A percentile compares a stretch with the other conserved stretches of the same genome.
Conservation (phyloP, 2,329 filamentous ascomycete species). For the Hypoxylon sp. region DNA sequence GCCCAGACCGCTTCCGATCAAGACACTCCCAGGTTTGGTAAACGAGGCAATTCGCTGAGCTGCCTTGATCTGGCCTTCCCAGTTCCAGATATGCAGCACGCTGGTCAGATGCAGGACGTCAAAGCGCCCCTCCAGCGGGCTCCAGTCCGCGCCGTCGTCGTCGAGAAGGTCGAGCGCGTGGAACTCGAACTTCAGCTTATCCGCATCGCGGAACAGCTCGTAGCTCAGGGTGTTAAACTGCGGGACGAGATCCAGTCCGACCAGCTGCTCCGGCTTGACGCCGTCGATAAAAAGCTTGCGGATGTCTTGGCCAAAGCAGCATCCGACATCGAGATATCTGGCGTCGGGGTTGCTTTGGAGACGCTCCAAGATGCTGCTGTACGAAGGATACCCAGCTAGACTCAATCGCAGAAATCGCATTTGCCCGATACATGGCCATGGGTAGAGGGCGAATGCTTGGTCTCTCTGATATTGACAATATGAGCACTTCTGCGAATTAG, state of each 20-base stretch:
- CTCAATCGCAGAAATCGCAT: conserved; percentile 14
- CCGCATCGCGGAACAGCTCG: conserved; percentile 9
- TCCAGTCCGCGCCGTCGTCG: conserved; percentile 7
- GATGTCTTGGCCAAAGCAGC: conserved; percentile 13
- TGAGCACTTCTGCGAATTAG: background rate
- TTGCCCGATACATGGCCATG: conserved; percentile 12
- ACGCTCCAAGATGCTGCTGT: conserved; percentile 1
- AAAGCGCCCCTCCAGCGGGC: background rate
- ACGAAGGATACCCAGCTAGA: conserved; percentile 8
- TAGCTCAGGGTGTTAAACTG: conserved; percentile 11
- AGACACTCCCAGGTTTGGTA: conserved; percentile 2
- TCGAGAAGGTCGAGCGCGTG: conserved; percentile 4
- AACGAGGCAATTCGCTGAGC: conserved; percentile 10
- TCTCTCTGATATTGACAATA: conserved; percentile 6
- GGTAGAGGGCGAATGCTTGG: conserved; percentile 13
- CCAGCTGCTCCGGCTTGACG: conserved; percentile 3
- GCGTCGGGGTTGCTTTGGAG: conserved; percentile 3
- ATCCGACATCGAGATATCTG: conserved; percentile 8
- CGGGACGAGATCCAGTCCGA: conserved; percentile 5
- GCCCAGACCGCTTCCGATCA: conserved; percentile 5
- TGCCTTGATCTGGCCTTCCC: conserved; percentile 9
- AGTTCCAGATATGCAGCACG: conserved; percentile 11
- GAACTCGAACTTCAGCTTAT: conserved; percentile 8
- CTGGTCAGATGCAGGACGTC: conserved; percentile 7
- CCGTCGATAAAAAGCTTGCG: conserved; percentile 13